These are phyloP conservation scores for Zelopaecilomyces penicillatus DNA, from an alignment of 2,329 filamentous ascomycete genomes.

Conservation along the genomic window DNA sequence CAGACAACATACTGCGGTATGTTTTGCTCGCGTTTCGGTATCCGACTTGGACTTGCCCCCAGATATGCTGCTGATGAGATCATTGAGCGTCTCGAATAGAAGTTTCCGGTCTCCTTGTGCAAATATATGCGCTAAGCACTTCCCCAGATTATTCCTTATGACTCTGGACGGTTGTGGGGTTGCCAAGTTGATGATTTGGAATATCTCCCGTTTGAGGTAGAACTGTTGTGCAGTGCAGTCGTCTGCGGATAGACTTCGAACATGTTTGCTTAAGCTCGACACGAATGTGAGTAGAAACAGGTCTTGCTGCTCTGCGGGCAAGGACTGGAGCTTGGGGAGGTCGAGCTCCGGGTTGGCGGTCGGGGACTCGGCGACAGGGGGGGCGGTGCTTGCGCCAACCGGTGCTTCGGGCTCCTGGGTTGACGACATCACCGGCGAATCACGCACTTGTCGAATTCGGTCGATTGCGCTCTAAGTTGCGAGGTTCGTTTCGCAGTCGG, in stretches of 20 bases:
- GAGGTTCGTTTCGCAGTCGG: too few species aligned
- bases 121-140: conserved; percentile 76
- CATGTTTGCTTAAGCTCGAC: conserved; percentile 72
- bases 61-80: conserved; percentile 65
- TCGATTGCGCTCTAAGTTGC: too few species aligned
- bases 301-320: conserved; percentile 92
- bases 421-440: conserved; percentile 24
- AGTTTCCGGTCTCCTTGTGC: conserved; percentile 80
- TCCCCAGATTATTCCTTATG: conserved; percentile 80
- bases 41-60: conserved; percentile 67
- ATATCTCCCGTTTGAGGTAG: conserved; percentile 86
- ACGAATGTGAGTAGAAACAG: conserved; percentile 87
- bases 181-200: conserved; percentile 82
- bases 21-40: conserved; percentile 68
- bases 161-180: conserved; percentile 79
- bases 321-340: conserved; percentile 75
- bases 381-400: conserved; percentile 17
- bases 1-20: conserved; percentile 79
- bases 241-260: conserved; percentile 63
- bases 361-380: conserved; percentile 28
- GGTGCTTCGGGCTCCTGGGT: conserved; percentile 28
- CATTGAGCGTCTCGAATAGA: conserved; percentile 90
- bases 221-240: conserved; percentile 83
- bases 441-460: too few species aligned
- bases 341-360: conserved; percentile 71